Evolutionary conservation across 108 stramenopile genomes (phyloP).

Genomic region (Fragilaria crotonensis): DNA sequence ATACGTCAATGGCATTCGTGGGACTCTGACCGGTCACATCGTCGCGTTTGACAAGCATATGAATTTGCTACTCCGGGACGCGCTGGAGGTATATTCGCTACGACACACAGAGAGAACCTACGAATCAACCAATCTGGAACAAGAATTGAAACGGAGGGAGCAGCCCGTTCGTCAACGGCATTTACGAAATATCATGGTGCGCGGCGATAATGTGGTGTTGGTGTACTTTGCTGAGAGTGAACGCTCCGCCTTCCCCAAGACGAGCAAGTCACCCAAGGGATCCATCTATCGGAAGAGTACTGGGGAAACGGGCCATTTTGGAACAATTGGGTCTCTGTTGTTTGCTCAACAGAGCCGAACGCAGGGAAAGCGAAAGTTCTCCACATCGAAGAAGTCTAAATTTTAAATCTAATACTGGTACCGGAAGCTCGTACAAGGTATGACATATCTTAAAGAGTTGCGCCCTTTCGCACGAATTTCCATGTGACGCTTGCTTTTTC

Average conservation of each 20-base stretch:
- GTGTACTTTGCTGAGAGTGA: constrained; percentile 61
- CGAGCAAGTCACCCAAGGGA: constrained; percentile 4
- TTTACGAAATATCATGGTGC: constrained; percentile 61
- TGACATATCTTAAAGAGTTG: too few relatives aligned
- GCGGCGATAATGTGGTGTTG: constrained; percentile 80
- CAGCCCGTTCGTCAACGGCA: constrained; percentile 36
- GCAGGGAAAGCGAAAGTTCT: background rate
- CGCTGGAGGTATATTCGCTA: constrained; percentile 61
- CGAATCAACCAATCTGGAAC: constrained; percentile 26
- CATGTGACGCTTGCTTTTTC: constrained; percentile 45
- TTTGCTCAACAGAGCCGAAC: background rate
- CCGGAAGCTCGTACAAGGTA: too few relatives aligned
- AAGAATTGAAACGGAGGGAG: constrained; percentile 24
- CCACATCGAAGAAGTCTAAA: too few relatives aligned
- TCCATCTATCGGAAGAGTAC: background rate
- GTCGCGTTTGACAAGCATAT: constrained; percentile 77
- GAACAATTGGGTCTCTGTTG: background rate
- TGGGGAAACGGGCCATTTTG: background rate
- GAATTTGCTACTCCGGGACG: constrained; percentile 72
- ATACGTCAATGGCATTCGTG: constrained; percentile 70
- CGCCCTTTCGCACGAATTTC: constrained; percentile 34
- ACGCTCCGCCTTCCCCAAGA: constrained; percentile 27
- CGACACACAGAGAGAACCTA: constrained; percentile 12
- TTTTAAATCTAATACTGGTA: too few relatives aligned
- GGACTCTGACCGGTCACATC: constrained; percentile 64